Evolutionary conservation across 768 basidiomycete genomes (phyloP), one percentile per base, ranked within the genome.

Genomic region (Sistotremastrum suecicum): DNA sequence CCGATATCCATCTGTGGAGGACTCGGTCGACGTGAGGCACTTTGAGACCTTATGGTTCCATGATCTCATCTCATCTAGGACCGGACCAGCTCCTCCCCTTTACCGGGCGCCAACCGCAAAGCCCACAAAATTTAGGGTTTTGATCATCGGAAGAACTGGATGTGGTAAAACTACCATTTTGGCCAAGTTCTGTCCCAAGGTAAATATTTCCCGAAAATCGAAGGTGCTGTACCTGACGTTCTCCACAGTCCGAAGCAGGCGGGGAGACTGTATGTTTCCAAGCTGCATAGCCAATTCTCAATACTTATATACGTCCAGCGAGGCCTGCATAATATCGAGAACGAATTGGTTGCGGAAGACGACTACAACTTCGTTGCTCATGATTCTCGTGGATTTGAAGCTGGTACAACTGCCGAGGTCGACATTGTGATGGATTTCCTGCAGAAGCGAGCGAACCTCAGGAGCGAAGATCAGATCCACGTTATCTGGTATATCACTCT

Each of bases 361-460:
- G 63, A 62, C 33, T 52, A 48, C 3, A 41, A 51, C 3, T 68
- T 66, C 50, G 56, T 67, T 20, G 68, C 69, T 46, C 68, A 69
- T 36, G 67, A 69, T 46, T 69, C 68, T 12, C 46, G 56, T 39
- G 68, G 66, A 3, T 66, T 69, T 42, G 65, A 68, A 51, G 48
- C 63, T 12, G 67, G 67, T 3, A 51, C 50, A 2, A 51, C 28
- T 1, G 47, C 51, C 2, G 61, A 68, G 47, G 45, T 66, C 3
- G 44, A 56, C 1, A 54, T 43, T 5, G 58, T 68, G 28, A 53
- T 49, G 39, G 37, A 42, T 2, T 69, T 70, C 49, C 56, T 70
- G 8, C 20, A 45, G n/a, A 28, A 56, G 20, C 47, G 57, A 6
- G 49, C 62, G 0, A 50, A 50, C 3, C 37, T 42, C 1, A 49